A percentile compares a stretch with the other conserved stretches of the same genome.
Conservation (phyloP, 352 stramenopile species). For the Phytopythium chamaehyphon region DNA sequence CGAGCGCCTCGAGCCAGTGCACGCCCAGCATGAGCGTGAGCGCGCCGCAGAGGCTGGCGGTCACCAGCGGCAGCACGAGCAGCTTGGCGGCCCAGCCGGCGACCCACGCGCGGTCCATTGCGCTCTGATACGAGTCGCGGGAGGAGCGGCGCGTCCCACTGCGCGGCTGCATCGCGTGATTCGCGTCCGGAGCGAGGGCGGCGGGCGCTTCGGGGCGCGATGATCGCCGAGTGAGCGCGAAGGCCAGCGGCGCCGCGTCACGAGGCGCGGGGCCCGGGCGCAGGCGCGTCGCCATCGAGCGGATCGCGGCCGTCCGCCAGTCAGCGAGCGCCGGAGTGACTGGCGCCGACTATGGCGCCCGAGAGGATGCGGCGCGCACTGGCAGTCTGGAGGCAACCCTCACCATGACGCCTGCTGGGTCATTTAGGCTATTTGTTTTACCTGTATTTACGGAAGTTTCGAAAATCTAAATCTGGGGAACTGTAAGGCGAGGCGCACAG, state of each 20-base stretch:
- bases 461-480: too few species aligned
- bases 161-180: background rate
- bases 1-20: slow-evolving; percentile 44
- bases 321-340: background rate
- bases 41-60: slow-evolving; percentile 51
- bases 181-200: too few species aligned
- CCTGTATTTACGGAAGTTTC: background rate
- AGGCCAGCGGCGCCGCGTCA: slow-evolving; percentile 6
- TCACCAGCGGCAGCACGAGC: slow-evolving; percentile 62
- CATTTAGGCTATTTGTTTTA: background rate
- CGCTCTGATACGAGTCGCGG: background rate
- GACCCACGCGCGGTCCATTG: slow-evolving; percentile 9
- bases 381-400: too few species aligned
- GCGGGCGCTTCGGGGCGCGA: too few species aligned
- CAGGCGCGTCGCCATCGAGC: background rate
- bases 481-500: too few species aligned
- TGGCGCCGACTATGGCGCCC: background rate
- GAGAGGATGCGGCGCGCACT: too few species aligned
- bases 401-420: slow-evolving; percentile 1
- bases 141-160: slow-evolving; percentile 5
- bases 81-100: slow-evolving; percentile 38
- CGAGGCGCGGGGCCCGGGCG: background rate
- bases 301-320: slow-evolving; percentile 3
- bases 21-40: slow-evolving; percentile 52
- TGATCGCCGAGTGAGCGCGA: background rate